phyloP scores from a whole-genome alignment of 1,284 basidiomycete genomes.

The Leccinum angustisporum region DNA sequence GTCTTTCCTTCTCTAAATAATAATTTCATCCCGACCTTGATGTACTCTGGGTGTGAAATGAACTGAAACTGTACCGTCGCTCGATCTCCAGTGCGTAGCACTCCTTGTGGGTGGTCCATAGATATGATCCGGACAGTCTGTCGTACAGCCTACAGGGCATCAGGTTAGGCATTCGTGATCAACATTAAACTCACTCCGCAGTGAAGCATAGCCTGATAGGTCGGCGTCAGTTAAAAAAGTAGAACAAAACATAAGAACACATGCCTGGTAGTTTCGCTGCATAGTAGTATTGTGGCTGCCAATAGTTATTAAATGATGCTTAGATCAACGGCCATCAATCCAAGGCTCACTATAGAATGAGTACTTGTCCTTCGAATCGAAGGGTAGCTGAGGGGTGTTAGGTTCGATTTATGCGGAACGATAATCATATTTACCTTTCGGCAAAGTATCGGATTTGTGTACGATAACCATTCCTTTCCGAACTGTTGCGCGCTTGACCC shows the following conservation, averaged over 20 bases:
- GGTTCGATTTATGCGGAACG: neutral
- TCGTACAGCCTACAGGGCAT: conserved; percentile 60
- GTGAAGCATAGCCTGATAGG: conserved; percentile 74
- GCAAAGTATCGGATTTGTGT: conserved; percentile 74
- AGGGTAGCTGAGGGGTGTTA: conserved; percentile 54
- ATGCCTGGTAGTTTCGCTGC: conserved; percentile 84
- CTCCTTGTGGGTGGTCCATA: conserved; percentile 84
- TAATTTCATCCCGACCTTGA: conserved; percentile 90
- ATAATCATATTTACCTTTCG: conserved; percentile 52
- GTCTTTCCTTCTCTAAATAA: conserved; percentile 92
- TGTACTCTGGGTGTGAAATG: conserved; percentile 85
- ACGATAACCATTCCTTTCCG: conserved; percentile 95
- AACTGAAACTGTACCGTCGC: conserved; percentile 91
- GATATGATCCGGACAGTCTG: conserved; percentile 90
- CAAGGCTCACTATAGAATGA: conserved; percentile 72
- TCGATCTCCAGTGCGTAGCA: conserved; percentile 88
- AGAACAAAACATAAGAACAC: conserved; percentile 16
- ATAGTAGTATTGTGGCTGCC: conserved; percentile 87
- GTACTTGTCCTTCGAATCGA: conserved; percentile 82
- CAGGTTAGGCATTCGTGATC: neutral
- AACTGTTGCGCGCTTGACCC: conserved; percentile 79
- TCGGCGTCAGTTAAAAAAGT: conserved; percentile 6
- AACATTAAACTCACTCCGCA: conserved; percentile 59
- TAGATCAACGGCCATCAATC: neutral
- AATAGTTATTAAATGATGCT: conserved; percentile 22